phyloP scores from a whole-genome alignment of 352 stramenopile genomes.

The Phytophthora lateralis region DNA sequence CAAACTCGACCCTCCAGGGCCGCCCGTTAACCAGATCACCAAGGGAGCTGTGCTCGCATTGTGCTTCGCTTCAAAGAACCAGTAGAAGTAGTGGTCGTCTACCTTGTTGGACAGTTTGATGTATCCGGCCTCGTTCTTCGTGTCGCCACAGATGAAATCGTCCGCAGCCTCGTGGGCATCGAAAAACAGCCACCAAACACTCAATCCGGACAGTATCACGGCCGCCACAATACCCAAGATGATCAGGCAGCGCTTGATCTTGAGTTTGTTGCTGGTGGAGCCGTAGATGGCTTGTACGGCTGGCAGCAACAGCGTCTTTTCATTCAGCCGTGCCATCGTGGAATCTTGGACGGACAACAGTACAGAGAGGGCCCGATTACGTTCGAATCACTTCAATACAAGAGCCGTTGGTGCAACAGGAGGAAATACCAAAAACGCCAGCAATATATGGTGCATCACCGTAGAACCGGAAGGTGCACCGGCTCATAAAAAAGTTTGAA shows the following conservation, averaged over 20 bases:
- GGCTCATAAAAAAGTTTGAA: too few species aligned
- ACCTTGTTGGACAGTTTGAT: conserved; percentile 58
- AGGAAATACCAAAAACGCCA: neutral
- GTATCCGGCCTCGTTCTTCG: conserved; percentile 48
- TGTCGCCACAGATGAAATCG: conserved; percentile 30
- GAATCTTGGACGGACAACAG: too few species aligned
- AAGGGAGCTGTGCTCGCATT: conserved; percentile 40
- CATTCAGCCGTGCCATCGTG: conserved; percentile 6
- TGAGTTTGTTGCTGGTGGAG: conserved; percentile 22
- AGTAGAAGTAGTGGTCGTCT: conserved; percentile 78
- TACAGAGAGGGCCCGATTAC: too few species aligned
- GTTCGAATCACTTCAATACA: too few species aligned
- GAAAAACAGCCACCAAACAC: conserved; percentile 23
- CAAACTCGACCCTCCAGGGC: conserved; percentile 52
- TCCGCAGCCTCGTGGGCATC: conserved; percentile 3
- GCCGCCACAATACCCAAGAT: conserved; percentile 14
- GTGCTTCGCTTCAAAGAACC: conserved; percentile 55
- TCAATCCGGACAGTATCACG: conserved; percentile 8
- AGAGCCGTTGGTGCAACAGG: too few species aligned
- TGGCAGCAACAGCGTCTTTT: conserved; percentile 22
- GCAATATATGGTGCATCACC: too few species aligned
- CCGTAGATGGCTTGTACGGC: conserved; percentile 26
- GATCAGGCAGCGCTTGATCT: conserved; percentile 25
- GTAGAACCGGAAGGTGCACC: too few species aligned
- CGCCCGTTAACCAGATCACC: conserved; percentile 64